Conservation (phyloP, 805 yeast genomes). For the Priceomyces fermenticarens region DNA sequence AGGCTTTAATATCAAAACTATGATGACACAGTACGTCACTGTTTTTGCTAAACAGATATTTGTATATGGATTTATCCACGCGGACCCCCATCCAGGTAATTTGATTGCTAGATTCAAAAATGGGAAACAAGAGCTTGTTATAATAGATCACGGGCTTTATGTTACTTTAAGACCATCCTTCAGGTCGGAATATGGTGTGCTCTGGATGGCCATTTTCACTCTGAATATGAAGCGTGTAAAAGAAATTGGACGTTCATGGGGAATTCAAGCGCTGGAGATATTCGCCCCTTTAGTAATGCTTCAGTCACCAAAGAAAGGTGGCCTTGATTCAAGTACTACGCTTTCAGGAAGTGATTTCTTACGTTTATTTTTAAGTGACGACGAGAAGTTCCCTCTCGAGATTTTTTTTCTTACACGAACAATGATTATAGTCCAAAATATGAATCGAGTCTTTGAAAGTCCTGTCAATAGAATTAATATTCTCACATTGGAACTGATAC, state of each 20-base stretch:
- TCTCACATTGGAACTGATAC: slow-evolving; percentile 55
- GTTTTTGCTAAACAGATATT: slow-evolving; percentile 60
- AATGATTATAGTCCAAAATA: slow-evolving; percentile 71
- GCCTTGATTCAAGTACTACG: slow-evolving; percentile 4
- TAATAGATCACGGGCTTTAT: slow-evolving; percentile 75
- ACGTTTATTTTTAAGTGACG: slow-evolving; percentile 55
- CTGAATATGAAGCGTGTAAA: slow-evolving; percentile 47
- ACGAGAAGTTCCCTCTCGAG: slow-evolving; percentile 64
- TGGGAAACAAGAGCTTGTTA: slow-evolving; percentile 54
- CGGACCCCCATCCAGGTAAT: slow-evolving; percentile 84
- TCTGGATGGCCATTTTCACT: slow-evolving; percentile 64
- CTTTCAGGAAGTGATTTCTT: slow-evolving; percentile 40
- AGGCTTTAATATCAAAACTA: slow-evolving; percentile 34
- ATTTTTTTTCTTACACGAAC: slow-evolving; percentile 64
- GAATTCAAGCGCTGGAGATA: slow-evolving; percentile 61
- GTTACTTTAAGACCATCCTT: slow-evolving; percentile 51
- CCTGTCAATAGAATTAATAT: slow-evolving; percentile 72
- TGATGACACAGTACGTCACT: slow-evolving; percentile 51
- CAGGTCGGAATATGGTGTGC: slow-evolving; percentile 51
- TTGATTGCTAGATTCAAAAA: slow-evolving; percentile 46
- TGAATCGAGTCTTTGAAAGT: slow-evolving; percentile 62
- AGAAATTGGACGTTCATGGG: slow-evolving; percentile 59
- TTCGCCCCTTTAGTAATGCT: slow-evolving; percentile 56
- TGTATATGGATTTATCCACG: slow-evolving; percentile 65
- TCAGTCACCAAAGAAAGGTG: slow-evolving; percentile 38